phyloP scores from a whole-genome alignment of 108 stramenopile species.

The Nitzschia sp. region DNA sequence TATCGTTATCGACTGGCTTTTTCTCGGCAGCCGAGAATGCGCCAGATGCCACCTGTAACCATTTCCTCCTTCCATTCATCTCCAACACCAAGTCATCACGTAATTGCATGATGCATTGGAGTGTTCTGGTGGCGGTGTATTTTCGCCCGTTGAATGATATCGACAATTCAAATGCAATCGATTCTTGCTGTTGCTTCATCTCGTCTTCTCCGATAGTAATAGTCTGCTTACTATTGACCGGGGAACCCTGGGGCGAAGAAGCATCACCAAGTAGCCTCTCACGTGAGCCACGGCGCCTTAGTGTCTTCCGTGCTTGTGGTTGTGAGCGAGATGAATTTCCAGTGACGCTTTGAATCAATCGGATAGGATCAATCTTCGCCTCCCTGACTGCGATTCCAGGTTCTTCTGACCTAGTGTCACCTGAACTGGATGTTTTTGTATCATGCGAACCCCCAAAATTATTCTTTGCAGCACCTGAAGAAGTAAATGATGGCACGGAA shows the following conservation, averaged over 20 bases:
- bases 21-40: conserved; percentile 1
- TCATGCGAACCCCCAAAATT: background rate
- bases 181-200: conserved; percentile 38
- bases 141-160: conserved; percentile 71
- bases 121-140: conserved; percentile 72
- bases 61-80: conserved; percentile 31
- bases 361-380: conserved; percentile 64
- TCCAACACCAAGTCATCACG: conserved; percentile 71
- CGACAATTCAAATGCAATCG: conserved; percentile 73
- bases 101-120: conserved; percentile 64
- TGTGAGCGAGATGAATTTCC: conserved; percentile 41
- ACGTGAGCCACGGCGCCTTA: conserved; percentile 16
- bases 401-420: conserved; percentile 2
- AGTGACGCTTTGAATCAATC: conserved; percentile 62
- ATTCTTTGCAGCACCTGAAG: background rate
- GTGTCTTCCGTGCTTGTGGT: conserved; percentile 17
- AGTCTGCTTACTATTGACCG: background rate
- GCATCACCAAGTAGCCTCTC: background rate
- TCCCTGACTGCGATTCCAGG: conserved; percentile 51
- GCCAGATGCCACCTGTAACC: background rate
- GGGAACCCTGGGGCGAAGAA: background rate
- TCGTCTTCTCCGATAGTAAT: background rate
- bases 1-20: background rate
- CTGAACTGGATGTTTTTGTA: conserved; percentile 1
- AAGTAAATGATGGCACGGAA: conserved; percentile 7